These are phyloP conservation scores for Phaeodactylum tricornutum DNA, from an alignment of 108 stramenopile genomes.

Conservation along the genomic window DNA sequence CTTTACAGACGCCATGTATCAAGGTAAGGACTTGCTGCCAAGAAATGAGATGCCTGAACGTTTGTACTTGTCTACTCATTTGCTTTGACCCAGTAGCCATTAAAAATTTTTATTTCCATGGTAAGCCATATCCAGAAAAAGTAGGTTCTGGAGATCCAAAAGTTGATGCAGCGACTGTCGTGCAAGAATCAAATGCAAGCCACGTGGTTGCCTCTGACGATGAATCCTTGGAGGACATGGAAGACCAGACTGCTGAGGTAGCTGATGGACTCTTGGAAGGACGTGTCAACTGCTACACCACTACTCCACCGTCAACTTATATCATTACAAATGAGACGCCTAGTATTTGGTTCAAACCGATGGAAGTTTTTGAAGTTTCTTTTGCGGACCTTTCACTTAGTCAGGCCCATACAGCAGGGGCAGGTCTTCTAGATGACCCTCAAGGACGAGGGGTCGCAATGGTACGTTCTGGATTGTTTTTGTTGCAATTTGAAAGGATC, in stretches of 20 bases:
- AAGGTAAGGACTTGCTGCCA: no score
- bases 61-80: no score
- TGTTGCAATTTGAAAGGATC: no score
- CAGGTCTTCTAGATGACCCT: slow-evolving; percentile 34
- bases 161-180: background rate
- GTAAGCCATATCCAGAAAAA: slow-evolving; percentile 20
- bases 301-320: slow-evolving; percentile 26
- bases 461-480: no score
- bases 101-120: slow-evolving; percentile 37
- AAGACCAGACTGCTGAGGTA: slow-evolving; percentile 1
- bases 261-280: background rate
- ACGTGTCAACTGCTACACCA: slow-evolving; percentile 28
- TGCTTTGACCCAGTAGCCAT: no score
- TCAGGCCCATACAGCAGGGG: slow-evolving; percentile 48
- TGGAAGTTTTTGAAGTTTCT: slow-evolving; percentile 82
- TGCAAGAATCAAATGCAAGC: background rate
- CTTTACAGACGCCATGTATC: slow-evolving; percentile 45
- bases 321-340: slow-evolving; percentile 34
- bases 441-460: slow-evolving; percentile 68
- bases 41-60: no score
- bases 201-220: slow-evolving; percentile 6
- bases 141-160: slow-evolving; percentile 6
- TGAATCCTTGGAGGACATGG: slow-evolving; percentile 18
- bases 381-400: slow-evolving; percentile 72
- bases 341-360: slow-evolving; percentile 66